Evolutionary conservation across 2,329 filamentous ascomycete species (phyloP), one percentile per base, ranked within the genome.

Genomic region (Lecanicillium sp.): DNA sequence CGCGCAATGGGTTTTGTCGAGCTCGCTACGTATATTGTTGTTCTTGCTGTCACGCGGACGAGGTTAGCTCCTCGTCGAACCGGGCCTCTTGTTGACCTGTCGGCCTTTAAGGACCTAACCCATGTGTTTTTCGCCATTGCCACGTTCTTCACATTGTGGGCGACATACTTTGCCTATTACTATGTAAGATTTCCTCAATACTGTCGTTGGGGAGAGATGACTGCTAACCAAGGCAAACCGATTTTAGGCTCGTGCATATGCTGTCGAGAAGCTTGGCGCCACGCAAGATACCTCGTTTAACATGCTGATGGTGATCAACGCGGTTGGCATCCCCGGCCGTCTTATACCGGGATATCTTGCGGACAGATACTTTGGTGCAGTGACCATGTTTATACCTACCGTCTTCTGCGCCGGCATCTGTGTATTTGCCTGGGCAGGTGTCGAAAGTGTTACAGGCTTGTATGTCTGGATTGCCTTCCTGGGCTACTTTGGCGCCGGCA

Each of bases 401-500:
- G 59, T 76, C 12, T 44, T 72, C 2, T 63, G 68, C 0, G 63
- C 66, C 0, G 57, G 72, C 0, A 52, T 77, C 12, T 55, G 51
- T 35, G 56, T 77, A 22, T 61, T 55, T 19, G 66, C 64, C 17
- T 83, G 79, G 79, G 65, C 70, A 0, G 69, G 66, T 0, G 71
- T 82, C 0, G 39, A 46, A 4, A 49, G 45, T 5, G 45, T 59
- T 6, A 14, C 15, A 3, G 43, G 30, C 1, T 58, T 83, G 27
- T 84, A 83, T 49, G 66, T 64, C 1, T 87, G 83, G 69, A 62
- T 74, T 0, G 61, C 68, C 0, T 65, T 81, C 40, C 84, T 82
- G 50, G 84, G 84, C 2, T 64, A 84, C 34, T 71, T 71, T 3
- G 76, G 71, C 0, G 79, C 78, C 0, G 77, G 69, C 0, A 73